These are phyloP conservation scores for Alternaria sp. DNA, from an alignment of 2,329 filamentous ascomycete species.

Conservation along the genomic window DNA sequence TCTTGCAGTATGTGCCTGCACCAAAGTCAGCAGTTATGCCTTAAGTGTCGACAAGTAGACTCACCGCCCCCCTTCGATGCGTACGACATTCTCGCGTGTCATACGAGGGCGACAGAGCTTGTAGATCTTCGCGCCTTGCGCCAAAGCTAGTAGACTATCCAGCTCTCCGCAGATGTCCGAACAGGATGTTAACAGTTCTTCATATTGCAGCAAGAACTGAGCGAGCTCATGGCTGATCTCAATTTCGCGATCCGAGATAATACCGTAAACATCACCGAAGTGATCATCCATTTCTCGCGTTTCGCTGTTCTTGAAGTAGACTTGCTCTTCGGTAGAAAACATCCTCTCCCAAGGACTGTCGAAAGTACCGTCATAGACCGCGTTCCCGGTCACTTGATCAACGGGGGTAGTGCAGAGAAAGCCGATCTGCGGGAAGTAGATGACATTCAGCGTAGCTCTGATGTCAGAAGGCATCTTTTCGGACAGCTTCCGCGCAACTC, in stretches of 20 bases:
- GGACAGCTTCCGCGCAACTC: constrained; percentile 72
- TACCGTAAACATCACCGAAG: constrained; percentile 84
- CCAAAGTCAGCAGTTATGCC: not conserved
- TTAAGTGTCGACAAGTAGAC: constrained; percentile 8
- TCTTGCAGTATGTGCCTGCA: constrained; percentile 83
- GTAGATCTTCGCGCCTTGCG: constrained; percentile 78
- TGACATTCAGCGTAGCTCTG: constrained; percentile 71
- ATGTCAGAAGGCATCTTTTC: constrained; percentile 68
- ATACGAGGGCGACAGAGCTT: constrained; percentile 75
- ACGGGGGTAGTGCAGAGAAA: constrained; percentile 81
- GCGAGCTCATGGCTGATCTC: constrained; percentile 84
- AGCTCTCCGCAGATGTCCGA: constrained; percentile 87
- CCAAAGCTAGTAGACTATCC: constrained; percentile 83
- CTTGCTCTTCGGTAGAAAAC: constrained; percentile 74
- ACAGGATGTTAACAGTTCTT: constrained; percentile 70
- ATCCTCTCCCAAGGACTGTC: constrained; percentile 77
- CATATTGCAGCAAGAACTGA: constrained; percentile 73
- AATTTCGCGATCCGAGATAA: constrained; percentile 91
- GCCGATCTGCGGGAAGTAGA: constrained; percentile 90
- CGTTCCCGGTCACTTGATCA: constrained; percentile 66
- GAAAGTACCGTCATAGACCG: constrained; percentile 68
- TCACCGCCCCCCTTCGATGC: constrained; percentile 77
- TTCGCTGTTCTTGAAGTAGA: constrained; percentile 86
- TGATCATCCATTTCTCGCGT: constrained; percentile 84
- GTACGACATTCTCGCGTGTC: constrained; percentile 73